Conservation (phyloP, 2,329 filamentous ascomycete genomes). For the Mariannaea sp. region DNA sequence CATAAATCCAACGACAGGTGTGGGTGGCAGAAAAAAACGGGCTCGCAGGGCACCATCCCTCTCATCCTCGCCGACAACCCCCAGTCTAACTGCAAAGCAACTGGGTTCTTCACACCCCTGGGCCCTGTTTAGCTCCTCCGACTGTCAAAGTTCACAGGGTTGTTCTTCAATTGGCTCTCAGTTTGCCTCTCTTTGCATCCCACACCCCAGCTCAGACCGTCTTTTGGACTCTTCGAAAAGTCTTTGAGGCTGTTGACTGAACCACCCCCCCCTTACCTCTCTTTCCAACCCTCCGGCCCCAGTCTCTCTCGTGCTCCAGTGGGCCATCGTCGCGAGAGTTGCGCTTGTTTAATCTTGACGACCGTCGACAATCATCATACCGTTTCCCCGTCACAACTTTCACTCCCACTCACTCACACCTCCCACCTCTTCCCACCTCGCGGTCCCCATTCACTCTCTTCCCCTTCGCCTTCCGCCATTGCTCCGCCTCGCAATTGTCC, state of each 20-base stretch:
- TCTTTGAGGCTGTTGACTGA: conserved; percentile 28
- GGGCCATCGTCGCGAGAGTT: conserved; percentile 4
- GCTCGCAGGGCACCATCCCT: conserved; percentile 33
- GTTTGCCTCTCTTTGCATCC: conserved; percentile 27
- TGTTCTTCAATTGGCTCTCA: conserved; percentile 38
- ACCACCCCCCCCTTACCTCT: background rate
- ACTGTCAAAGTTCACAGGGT: conserved; percentile 39
- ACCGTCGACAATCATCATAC: conserved; percentile 40
- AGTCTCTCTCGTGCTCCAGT: conserved; percentile 8
- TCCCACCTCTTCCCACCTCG: conserved; percentile 13
- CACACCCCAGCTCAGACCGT: conserved; percentile 38
- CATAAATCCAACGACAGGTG: conserved; percentile 26
- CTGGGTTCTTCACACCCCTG: conserved; percentile 36
- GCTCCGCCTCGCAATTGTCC: conserved; percentile 18
- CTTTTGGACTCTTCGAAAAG: conserved; percentile 33
- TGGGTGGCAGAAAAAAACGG: conserved; percentile 35
- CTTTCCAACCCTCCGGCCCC: background rate
- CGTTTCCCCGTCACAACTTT: conserved; percentile 27
- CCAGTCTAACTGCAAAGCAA: conserved; percentile 32
- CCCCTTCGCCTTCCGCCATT: conserved; percentile 22
- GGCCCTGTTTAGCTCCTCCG: conserved; percentile 36
- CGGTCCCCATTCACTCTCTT: conserved; percentile 19
- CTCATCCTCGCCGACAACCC: conserved; percentile 36
- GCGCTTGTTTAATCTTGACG: conserved; percentile 28
- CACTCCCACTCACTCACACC: conserved; percentile 17